A percentile compares a stretch with the other conserved stretches of the same genome.
Evolutionary conservation across 352 stramenopile genomes (phyloP).

Genomic region (Aphanomyces stellatus): DNA sequence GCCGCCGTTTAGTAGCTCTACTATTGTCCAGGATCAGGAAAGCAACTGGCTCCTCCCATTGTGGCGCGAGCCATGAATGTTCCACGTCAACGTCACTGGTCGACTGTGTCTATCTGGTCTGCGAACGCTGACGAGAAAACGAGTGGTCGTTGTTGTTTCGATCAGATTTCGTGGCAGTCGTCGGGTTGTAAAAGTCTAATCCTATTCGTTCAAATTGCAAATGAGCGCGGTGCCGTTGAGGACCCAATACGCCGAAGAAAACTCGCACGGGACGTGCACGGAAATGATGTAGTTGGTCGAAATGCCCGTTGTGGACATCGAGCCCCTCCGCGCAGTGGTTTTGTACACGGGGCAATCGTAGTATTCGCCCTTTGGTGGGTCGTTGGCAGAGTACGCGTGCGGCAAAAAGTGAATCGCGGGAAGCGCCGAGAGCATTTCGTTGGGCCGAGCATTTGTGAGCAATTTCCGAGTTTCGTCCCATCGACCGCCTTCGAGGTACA

Average conservation of each 20-base stretch:
- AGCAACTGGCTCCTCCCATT: too few species aligned
- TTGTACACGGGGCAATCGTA: conserved; percentile 94
- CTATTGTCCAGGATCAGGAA: too few species aligned
- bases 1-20: too few species aligned
- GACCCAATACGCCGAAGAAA: conserved; percentile 85
- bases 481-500: conserved; percentile 60
- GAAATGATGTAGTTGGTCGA: conserved; percentile 92
- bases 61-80: too few species aligned
- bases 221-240: conserved; percentile 88
- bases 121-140: too few species aligned
- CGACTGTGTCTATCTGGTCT: too few species aligned
- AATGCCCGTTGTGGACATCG: conserved; percentile 89
- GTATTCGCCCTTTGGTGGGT: conserved; percentile 43
- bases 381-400: conserved; percentile 61
- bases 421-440: conserved; percentile 86
- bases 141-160: too few species aligned
- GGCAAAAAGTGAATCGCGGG: conserved; percentile 82
- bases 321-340: conserved; percentile 86
- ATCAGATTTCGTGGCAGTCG: too few species aligned
- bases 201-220: conserved; percentile 86
- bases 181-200: too few species aligned
- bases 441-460: conserved; percentile 75
- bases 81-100: too few species aligned
- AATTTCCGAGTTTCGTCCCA: conserved; percentile 61
- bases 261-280: conserved; percentile 81